Evolutionary conservation across 805 yeast species (phyloP), one percentile per base, ranked within the genome.

Genomic region (Sugiyamaella lignohabitans): DNA sequence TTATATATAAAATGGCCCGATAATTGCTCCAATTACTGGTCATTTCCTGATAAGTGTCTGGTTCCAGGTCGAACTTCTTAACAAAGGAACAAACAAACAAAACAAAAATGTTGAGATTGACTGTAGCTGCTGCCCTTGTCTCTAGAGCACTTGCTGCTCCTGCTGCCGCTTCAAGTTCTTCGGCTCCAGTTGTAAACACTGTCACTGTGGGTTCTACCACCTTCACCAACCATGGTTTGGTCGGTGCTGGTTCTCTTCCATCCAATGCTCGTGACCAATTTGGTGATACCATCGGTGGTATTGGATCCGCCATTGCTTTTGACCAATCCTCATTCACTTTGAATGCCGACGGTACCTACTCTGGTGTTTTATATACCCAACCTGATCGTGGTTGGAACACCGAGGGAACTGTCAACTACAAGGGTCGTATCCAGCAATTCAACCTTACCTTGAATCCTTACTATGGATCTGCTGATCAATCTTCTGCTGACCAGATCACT

Each of bases 301-400:
- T 48, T 45, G 53, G 53, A 4, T 50, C 53, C 14, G 53, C 49
- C 6, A 47, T 50, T 21, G 47, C 53, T 11, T 18, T 50, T 16
- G 50, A 50, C 38, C 51, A 42, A 42, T 3, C 20, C 11, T 24
- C 45, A 20, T 50, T 48, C 49, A 32, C n/a, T 10, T 17, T 17
- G 5, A 39, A 41, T 17, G 22, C 21, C 5, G 48, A 47, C 18
- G 53, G 48, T 14, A 30, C 43, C 38, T 52, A 52, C 43, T 16
- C 32, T 11, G 53, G 51, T 18, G 42, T 34, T n/a, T 38, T 50
- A 38, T 50, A 47, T 42, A 47, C 49, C 3, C 51, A 47, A 47
- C 53, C 53, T 8, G 53, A 50, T 22, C 40, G 53, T 30, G 53
- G 53, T 38, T 50, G 53, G 53, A 50, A 50, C 38, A 50, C 53